phyloP scores from a whole-genome alignment of 306 rosid species.

The Cucumis sativus region Cucumber_9930_V3 NC_026658.2:2141501-2142000 shows the following conservation, averaged over 20 bases:
- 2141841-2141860: neutral
- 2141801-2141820: conserved; percentile 13
- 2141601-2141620: conserved; percentile 3
- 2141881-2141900: neutral
- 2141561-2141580: neutral
- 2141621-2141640: neutral
- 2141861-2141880: neutral
- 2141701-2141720: neutral
- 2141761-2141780: neutral
- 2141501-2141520: neutral
- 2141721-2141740: neutral
- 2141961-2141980: neutral
- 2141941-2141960: neutral
- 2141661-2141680: neutral
- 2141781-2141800: neutral
- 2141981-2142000: neutral
- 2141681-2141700: neutral
- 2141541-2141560: conserved; percentile 4
- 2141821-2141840: neutral
- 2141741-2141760: conserved; percentile 5
- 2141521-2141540: neutral
- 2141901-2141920: neutral
- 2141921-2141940: neutral
- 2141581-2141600: conserved; percentile 13
- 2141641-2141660: conserved; percentile 10